Conservation (phyloP, 2,329 filamentous ascomycete species). For the Biscogniauxia sp. region DNA sequence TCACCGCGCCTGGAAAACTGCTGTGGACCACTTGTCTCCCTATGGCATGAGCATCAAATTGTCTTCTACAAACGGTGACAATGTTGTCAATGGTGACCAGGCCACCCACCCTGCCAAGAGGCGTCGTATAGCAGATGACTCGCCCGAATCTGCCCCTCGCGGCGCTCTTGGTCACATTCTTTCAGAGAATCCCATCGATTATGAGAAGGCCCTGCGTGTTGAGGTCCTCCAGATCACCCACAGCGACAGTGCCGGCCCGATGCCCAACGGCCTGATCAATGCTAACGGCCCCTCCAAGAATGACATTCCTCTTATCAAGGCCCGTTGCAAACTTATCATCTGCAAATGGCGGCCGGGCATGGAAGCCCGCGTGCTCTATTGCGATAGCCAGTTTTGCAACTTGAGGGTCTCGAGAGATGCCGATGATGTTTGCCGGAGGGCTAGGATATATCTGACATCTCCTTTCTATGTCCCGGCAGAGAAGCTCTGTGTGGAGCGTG, state of each 20-base stretch:
- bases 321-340: constrained; percentile 44
- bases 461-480: constrained; percentile 54
- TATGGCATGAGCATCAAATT: constrained; percentile 46
- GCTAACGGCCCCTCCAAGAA: constrained; percentile 35
- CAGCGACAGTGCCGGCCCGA: constrained; percentile 43
- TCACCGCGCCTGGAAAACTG: constrained; percentile 52
- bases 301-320: constrained; percentile 36
- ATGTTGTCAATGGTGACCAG: constrained; percentile 37
- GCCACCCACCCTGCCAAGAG: constrained; percentile 46
- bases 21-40: constrained; percentile 40
- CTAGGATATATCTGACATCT: constrained; percentile 45
- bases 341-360: constrained; percentile 32
- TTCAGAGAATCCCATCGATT: constrained; percentile 23
- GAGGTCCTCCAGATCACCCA: constrained; percentile 53
- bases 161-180: constrained; percentile 23
- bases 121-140: constrained; percentile 45
- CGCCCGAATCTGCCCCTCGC: constrained; percentile 31
- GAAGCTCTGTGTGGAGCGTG: constrained; percentile 48
- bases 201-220: constrained; percentile 47
- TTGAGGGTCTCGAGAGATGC: constrained; percentile 50
- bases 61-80: constrained; percentile 38
- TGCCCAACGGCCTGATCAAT: constrained; percentile 35
- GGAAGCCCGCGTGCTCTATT: constrained; percentile 45
- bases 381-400: constrained; percentile 53
- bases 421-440: constrained; percentile 44